phyloP scores from a whole-genome alignment of 495 filamentous ascomycete genomes.

The Aspergillus ostianus region DNA sequence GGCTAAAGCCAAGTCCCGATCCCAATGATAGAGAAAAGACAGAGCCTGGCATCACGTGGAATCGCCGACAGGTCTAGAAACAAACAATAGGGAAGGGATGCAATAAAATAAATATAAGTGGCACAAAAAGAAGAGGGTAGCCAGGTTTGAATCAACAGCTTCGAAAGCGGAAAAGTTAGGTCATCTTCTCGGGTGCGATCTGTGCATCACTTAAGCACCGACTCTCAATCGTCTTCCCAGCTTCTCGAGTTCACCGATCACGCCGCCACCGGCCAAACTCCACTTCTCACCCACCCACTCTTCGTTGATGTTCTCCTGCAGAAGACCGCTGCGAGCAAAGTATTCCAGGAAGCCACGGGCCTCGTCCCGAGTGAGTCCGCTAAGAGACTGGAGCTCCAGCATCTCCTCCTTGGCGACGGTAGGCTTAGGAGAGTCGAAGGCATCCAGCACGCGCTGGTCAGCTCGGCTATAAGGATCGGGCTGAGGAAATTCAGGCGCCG shows the following conservation, averaged over 20 bases:
- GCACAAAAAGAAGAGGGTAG: constrained; percentile 1
- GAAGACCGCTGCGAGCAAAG: constrained; percentile 81
- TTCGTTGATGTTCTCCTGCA: constrained; percentile 68
- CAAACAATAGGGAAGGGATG: not conserved
- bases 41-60: not conserved
- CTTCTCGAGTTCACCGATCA: constrained; percentile 80
- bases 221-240: constrained; percentile 52
- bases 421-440: constrained; percentile 35
- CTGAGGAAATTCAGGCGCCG: constrained; percentile 45
- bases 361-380: constrained; percentile 70
- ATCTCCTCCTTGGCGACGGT: constrained; percentile 33
- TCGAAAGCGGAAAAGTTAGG: not conserved
- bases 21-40: constrained; percentile 5
- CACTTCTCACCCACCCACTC: constrained; percentile 78
- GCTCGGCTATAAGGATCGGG: constrained; percentile 62
- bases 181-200: constrained; percentile 8
- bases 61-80: not conserved
- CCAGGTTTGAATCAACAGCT: not conserved
- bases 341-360: constrained; percentile 86
- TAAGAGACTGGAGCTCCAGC: constrained; percentile 57
- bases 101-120: not conserved
- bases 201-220: constrained; percentile 22
- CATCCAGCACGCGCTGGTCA: constrained; percentile 63
- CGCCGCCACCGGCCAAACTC: constrained; percentile 75
- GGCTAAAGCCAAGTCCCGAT: not conserved